A percentile compares a stretch with the other conserved stretches of the same genome.
These are phyloP conservation scores for Chalciporus chontae DNA, from an alignment of 768 basidiomycete genomes.

Conservation along the genomic window DNA sequence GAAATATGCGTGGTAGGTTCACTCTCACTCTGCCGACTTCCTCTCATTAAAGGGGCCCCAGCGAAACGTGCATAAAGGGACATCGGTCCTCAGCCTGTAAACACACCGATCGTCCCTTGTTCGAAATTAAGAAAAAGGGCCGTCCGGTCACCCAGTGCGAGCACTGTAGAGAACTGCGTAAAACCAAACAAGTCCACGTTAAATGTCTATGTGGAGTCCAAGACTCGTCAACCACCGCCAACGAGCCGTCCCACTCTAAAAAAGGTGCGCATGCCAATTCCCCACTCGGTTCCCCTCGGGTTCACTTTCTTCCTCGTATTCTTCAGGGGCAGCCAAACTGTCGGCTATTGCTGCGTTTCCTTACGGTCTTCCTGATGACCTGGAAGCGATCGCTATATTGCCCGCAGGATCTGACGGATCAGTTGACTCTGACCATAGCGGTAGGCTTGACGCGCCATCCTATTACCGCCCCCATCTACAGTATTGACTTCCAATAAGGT, in stretches of 20 bases:
- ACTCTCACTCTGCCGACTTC: neutral
- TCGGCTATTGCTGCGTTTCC: slow-evolving; percentile 77
- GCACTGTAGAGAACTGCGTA: slow-evolving; percentile 44
- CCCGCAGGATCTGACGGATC: slow-evolving; percentile 44
- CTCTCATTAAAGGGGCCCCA: slow-evolving; percentile 28
- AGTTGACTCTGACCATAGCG: slow-evolving; percentile 62
- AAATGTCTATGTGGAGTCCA: slow-evolving; percentile 41
- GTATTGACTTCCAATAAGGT: slow-evolving; percentile 49
- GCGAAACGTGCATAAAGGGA: slow-evolving; percentile 92
- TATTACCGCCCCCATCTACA: slow-evolving; percentile 34
- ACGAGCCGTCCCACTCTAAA: slow-evolving; percentile 39
- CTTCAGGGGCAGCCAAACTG: slow-evolving; percentile 58
- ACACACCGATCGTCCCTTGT: slow-evolving; percentile 84
- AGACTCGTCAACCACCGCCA: slow-evolving; percentile 20
- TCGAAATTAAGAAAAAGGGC: slow-evolving; percentile 72
- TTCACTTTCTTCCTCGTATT: slow-evolving; percentile 37
- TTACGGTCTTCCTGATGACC: slow-evolving; percentile 66
- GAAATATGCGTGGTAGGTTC: slow-evolving; percentile 80
- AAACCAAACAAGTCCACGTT: slow-evolving; percentile 45
- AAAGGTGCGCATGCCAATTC: slow-evolving; percentile 52
- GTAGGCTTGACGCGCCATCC: slow-evolving; percentile 53
- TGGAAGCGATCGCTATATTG: slow-evolving; percentile 48
- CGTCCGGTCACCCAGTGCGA: slow-evolving; percentile 55
- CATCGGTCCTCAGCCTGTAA: slow-evolving; percentile 88
- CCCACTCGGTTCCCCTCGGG: neutral